Percentiles rank a stretch among this genome's conserved stretches.
Conservation (phyloP, 129 eudicot genomes). For the Pulicaria dysenterica region DNA sequence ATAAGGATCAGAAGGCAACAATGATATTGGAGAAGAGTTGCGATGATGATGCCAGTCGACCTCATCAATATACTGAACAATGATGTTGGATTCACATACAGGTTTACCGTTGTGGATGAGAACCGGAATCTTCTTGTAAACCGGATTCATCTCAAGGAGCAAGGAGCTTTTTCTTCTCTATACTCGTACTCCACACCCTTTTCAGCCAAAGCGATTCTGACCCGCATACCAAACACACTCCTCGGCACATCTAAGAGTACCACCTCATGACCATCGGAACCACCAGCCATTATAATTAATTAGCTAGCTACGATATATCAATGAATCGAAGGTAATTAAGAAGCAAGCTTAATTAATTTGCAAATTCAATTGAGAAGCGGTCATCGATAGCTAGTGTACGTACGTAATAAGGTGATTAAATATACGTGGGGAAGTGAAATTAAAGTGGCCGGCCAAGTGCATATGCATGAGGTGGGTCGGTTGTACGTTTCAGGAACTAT, state of each 20-base stretch:
- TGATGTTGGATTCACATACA: slow-evolving; percentile 24
- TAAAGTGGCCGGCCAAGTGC: no score
- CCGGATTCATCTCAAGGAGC: slow-evolving; percentile 35
- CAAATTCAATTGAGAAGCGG: no score
- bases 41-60: neutral
- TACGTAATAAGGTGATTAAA: no score
- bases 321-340: no score
- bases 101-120: slow-evolving; percentile 36
- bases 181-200: slow-evolving; percentile 24
- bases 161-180: slow-evolving; percentile 31
- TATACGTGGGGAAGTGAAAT: no score
- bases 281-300: no score
- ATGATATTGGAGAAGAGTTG: neutral
- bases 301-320: no score
- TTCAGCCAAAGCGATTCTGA: slow-evolving; percentile 31
- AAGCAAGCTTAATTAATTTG: no score
- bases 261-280: slow-evolving; percentile 13
- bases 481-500: no score
- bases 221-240: slow-evolving; percentile 28
- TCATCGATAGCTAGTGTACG: no score
- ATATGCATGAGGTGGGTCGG: no score
- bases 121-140: slow-evolving; percentile 36
- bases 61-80: slow-evolving; percentile 33
- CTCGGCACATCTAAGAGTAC: slow-evolving; percentile 3
- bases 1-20: slow-evolving; percentile 39